Evolutionary conservation across 2,329 filamentous ascomycete genomes (phyloP).

Genomic region (Orbilia blumenaviensis): DNA sequence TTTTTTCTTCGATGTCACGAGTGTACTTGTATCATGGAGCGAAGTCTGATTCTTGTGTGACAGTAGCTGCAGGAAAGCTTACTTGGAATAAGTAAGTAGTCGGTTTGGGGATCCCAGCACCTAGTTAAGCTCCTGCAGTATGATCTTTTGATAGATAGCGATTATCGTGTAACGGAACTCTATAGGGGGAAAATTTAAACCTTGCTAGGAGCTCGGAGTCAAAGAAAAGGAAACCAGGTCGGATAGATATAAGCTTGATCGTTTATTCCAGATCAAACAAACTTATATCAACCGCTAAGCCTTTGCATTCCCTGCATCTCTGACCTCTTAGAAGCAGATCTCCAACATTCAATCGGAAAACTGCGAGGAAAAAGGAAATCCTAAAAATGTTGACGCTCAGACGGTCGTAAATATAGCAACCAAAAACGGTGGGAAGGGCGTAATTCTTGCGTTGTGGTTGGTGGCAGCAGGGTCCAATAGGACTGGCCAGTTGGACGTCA

Average conservation of each 20-base stretch:
- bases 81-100: background rate
- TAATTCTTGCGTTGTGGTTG: constrained; percentile 54
- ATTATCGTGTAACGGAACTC: constrained; percentile 45
- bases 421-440: constrained; percentile 52
- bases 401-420: constrained; percentile 53
- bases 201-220: constrained; percentile 1
- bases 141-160: constrained; percentile 37
- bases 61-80: constrained; percentile 7
- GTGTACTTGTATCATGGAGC: constrained; percentile 25
- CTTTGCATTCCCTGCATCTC: constrained; percentile 12
- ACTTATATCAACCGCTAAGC: constrained; percentile 18
- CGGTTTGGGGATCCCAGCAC: constrained; percentile 6
- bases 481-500: constrained; percentile 36
- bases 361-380: constrained; percentile 41
- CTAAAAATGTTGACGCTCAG: background rate
- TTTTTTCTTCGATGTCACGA: constrained; percentile 27
- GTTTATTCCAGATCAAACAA: background rate
- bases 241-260: constrained; percentile 8
- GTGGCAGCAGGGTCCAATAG: constrained; percentile 26
- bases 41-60: constrained; percentile 18
- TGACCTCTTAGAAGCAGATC: constrained; percentile 4
- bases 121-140: constrained; percentile 5
- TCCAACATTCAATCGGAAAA: constrained; percentile 43
- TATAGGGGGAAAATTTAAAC: constrained; percentile 9
- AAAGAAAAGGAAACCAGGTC: background rate